Base-by-base conservation (phyloP, 2,329 filamentous ascomycete species). In the Escovopsis weberi region DNA sequence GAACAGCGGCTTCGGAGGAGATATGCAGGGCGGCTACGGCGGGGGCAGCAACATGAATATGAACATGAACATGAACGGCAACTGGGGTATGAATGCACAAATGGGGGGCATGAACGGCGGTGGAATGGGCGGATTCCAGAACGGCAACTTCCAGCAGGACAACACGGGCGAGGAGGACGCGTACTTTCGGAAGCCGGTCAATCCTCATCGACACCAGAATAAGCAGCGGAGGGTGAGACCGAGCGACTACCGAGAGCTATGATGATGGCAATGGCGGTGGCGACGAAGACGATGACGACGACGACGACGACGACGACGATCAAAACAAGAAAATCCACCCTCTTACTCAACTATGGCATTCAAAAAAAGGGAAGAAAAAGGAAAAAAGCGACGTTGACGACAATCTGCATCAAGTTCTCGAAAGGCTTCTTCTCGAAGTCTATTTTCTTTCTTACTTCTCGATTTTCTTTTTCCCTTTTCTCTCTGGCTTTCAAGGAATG, bases 131-230 rank as follows among this genome's bases (percentile, higher is more conserved):
- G 57, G 55, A 43, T 62, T 55, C 47, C 55, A 55, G 44, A 58
- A 56, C 9, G 54, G 54, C 47, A 66, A 65, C 50, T 70, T 71
- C 39, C 55, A 61, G 1, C 65, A 67, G 45, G 71, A 30, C 28
- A 30, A 72, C 2, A 79, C 73, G 45, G 77, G 78, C 49, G 85
- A 93, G 43, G 87, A 94, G 45, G 85, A 87, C 46, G 85, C 91
- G 6, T 98, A 98, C 64, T 93, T 96, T 60, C 77, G 91, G 45
- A 89, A 94, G 60, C 91, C 91, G 0, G 85, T 96, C 48, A 98
- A 98, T 58, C 89, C 88, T 2, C 85, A 94, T 57, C 78, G 91
- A 40, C 85, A 91, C 57, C 82, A 88, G 60, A 85, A 87, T 55
- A 76, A 83, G 53, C 80, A 86, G 53, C 77, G 82, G 50, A 73